These are phyloP conservation scores for Nannochloropsis oceanica DNA, from an alignment of 108 stramenopile genomes.

Conservation along the genomic window DNA sequence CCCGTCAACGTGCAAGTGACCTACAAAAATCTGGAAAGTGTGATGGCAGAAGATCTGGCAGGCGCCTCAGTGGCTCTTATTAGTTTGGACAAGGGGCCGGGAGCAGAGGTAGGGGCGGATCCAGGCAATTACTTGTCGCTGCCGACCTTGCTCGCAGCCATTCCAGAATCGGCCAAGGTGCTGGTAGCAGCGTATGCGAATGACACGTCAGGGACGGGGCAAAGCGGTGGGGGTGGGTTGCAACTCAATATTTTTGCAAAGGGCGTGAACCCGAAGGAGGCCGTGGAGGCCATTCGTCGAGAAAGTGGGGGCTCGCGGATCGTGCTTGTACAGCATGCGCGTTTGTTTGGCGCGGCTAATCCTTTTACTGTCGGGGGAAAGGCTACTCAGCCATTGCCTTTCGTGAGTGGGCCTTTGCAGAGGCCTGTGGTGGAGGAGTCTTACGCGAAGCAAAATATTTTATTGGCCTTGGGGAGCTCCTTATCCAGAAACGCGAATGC, in stretches of 20 bases:
- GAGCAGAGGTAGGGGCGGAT: background rate
- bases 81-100: background rate
- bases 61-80: background rate
- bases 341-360: background rate
- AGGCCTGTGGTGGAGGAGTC: background rate
- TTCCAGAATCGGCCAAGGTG: background rate
- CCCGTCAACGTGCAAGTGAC: background rate
- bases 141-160: background rate
- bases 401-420: background rate
- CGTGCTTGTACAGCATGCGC: background rate
- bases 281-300: background rate
- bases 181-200: background rate
- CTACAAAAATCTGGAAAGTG: background rate
- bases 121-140: background rate
- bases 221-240: background rate
- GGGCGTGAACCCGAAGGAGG: background rate
- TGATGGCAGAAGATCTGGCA: background rate
- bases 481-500: background rate
- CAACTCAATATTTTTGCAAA: background rate
- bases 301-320: background rate
- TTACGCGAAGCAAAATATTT: background rate
- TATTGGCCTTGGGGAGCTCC: background rate
- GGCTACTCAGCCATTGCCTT: background rate
- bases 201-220: background rate
- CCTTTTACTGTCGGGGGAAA: background rate